A percentile compares a stretch with the other conserved stretches of the same genome.
phyloP scores from a whole-genome alignment of 305 asterid species.

The Fraxinus greggii region DNA sequence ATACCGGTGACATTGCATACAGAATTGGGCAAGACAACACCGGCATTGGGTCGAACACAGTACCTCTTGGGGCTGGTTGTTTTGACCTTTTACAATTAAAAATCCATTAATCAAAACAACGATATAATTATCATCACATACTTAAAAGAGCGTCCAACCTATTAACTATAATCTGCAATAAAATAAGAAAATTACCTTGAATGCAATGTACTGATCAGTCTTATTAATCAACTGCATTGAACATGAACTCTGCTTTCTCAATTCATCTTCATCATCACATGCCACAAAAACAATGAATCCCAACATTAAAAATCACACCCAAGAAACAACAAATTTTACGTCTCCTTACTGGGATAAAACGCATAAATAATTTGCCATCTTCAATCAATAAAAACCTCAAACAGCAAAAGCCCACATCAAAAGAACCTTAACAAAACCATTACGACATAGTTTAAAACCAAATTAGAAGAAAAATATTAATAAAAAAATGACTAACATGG shows the following conservation, averaged over 20 bases:
- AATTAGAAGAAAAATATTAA: neutral
- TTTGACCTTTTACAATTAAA: slow-evolving; percentile 53
- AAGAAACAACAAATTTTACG: neutral
- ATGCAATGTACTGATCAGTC: slow-evolving; percentile 71
- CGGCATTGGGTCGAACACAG: slow-evolving; percentile 83
- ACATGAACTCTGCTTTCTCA: slow-evolving; percentile 77
- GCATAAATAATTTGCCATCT: neutral
- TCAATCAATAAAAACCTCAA: neutral
- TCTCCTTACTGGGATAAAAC: neutral
- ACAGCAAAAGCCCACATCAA: slow-evolving; percentile 10
- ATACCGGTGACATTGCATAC: slow-evolving; percentile 54
- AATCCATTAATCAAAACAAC: slow-evolving; percentile 15
- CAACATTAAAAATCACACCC: neutral
- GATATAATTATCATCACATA: neutral
- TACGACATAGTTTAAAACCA: neutral
- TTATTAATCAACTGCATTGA: slow-evolving; percentile 75
- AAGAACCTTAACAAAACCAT: slow-evolving; percentile 17
- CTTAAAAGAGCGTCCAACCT: neutral
- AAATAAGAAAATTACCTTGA: slow-evolving; percentile 48
- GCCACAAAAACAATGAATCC: slow-evolving; percentile 9
- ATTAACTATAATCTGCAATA: slow-evolving; percentile 3
- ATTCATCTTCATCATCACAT: slow-evolving; percentile 52
- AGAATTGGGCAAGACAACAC: slow-evolving; percentile 64
- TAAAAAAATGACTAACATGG: slow-evolving; percentile 48
- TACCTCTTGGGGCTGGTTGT: slow-evolving; percentile 83